These are phyloP conservation scores for Xerocomellus intermedius DNA, from an alignment of 768 basidiomycete genomes.

Conservation along the genomic window DNA sequence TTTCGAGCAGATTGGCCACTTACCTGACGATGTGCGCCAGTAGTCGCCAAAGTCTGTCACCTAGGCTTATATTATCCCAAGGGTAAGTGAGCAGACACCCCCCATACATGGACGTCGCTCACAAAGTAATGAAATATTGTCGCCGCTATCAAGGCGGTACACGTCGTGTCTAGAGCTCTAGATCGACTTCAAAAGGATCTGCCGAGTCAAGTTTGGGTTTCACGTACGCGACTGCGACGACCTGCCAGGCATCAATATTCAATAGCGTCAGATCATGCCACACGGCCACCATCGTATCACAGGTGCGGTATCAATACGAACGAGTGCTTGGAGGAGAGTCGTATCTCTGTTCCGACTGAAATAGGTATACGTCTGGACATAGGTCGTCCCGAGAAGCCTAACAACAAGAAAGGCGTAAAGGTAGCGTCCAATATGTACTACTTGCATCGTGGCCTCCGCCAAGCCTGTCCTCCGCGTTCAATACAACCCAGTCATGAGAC, in stretches of 20 bases:
- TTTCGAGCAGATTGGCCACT: background rate
- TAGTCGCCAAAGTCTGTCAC: conserved; percentile 2
- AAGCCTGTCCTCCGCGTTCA: background rate
- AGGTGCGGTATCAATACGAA: background rate
- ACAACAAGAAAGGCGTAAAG: background rate
- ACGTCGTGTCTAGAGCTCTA: background rate
- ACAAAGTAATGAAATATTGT: conserved; percentile 1
- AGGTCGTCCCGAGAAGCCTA: conserved; percentile 7
- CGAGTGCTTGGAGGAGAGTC: conserved; percentile 1
- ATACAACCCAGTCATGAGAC: no score
- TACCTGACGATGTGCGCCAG: background rate
- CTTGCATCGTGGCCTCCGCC: no score
- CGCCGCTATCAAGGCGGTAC: background rate
- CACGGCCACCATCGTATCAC: background rate
- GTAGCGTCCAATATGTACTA: no score
- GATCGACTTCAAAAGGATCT: background rate
- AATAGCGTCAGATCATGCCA: background rate
- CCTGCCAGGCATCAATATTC: background rate
- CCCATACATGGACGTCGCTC: background rate
- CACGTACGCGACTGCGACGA: background rate
- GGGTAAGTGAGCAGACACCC: background rate
- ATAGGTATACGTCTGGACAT: conserved; percentile 7
- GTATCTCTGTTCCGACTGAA: background rate
- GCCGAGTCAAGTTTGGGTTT: background rate
- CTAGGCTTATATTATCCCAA: background rate